A percentile compares a stretch with the other conserved stretches of the same genome.
phyloP scores from a whole-genome alignment of 225 moss, liverwort and hornwort species.

The Lunularia cruciata region DNA sequence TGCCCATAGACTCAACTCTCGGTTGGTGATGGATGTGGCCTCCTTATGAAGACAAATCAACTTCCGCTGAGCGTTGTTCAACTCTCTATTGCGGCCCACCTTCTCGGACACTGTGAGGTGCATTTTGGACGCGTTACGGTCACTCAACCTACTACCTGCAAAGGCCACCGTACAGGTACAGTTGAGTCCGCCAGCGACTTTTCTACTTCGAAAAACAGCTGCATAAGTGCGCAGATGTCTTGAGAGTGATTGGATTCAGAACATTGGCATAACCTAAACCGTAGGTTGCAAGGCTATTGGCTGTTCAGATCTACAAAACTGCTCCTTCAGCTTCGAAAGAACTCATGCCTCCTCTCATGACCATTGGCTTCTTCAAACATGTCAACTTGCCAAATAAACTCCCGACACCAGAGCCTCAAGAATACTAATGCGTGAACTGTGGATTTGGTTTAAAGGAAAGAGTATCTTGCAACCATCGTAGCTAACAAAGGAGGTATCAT shows the following conservation, averaged over 20 bases:
- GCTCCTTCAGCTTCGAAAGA: not conserved
- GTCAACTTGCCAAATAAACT: too few species aligned
- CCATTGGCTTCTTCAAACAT: too few species aligned
- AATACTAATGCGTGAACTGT: too few species aligned
- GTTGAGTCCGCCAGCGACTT: conserved; percentile 1
- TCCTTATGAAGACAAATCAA: conserved; percentile 43
- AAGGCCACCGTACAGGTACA: conserved; percentile 31
- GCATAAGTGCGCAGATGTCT: not conserved
- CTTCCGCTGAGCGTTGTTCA: conserved; percentile 42
- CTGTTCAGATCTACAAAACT: too few species aligned
- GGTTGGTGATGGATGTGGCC: conserved; percentile 37
- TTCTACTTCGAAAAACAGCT: not conserved
- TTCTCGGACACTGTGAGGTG: conserved; percentile 19
- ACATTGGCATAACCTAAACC: not conserved
- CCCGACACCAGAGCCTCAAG: too few species aligned
- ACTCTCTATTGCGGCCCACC: conserved; percentile 36
- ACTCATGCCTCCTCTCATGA: too few species aligned
- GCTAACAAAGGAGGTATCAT: too few species aligned
- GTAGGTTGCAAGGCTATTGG: not conserved
- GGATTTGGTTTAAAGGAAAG: too few species aligned
- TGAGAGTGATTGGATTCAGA: not conserved
- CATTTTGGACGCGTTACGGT: conserved; percentile 19
- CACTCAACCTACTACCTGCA: conserved; percentile 36
- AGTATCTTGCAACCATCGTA: too few species aligned
- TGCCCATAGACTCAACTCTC: conserved; percentile 39